These are phyloP conservation scores for Hericium coralloides DNA, from an alignment of 768 basidiomycete genomes.

Conservation along the genomic window DNA sequence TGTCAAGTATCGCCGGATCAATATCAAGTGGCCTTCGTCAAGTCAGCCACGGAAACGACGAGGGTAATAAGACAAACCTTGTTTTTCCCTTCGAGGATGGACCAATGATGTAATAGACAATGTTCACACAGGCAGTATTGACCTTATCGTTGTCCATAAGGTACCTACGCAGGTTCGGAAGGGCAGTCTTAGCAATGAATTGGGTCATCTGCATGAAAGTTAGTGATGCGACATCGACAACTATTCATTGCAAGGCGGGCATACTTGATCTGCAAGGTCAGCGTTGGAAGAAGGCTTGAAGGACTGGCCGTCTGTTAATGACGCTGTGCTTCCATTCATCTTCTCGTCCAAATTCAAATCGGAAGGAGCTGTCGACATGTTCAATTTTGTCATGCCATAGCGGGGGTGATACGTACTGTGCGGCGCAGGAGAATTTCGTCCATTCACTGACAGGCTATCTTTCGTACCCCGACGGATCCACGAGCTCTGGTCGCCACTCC, in stretches of 20 bases:
- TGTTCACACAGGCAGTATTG: slow-evolving; percentile 66
- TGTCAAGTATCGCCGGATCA: slow-evolving; percentile 53
- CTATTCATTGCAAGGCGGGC: neutral
- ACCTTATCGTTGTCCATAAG: slow-evolving; percentile 82
- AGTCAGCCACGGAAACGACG: slow-evolving; percentile 4
- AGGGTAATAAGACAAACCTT: slow-evolving; percentile 36
- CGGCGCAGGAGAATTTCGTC: slow-evolving; percentile 61
- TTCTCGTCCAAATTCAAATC: slow-evolving; percentile 59
- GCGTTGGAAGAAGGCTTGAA: slow-evolving; percentile 20
- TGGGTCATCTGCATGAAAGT: slow-evolving; percentile 46
- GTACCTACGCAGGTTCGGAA: slow-evolving; percentile 74
- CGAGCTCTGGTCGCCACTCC: slow-evolving; percentile 64
- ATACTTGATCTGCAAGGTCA: slow-evolving; percentile 42
- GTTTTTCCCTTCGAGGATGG: slow-evolving; percentile 74
- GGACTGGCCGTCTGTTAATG: slow-evolving; percentile 23
- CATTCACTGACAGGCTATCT: slow-evolving; percentile 52
- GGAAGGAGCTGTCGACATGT: slow-evolving; percentile 6
- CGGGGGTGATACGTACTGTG: slow-evolving; percentile 32
- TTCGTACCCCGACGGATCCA: slow-evolving; percentile 70
- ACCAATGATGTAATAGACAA: slow-evolving; percentile 75
- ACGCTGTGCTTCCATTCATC: slow-evolving; percentile 32
- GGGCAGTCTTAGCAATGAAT: slow-evolving; percentile 57
- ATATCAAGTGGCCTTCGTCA: slow-evolving; percentile 68
- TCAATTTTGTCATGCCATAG: neutral
- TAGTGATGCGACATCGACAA: neutral